Base-by-base conservation (phyloP, 192 early-diverging fungal genomes). In the Backusella tuberculispora region DNA sequence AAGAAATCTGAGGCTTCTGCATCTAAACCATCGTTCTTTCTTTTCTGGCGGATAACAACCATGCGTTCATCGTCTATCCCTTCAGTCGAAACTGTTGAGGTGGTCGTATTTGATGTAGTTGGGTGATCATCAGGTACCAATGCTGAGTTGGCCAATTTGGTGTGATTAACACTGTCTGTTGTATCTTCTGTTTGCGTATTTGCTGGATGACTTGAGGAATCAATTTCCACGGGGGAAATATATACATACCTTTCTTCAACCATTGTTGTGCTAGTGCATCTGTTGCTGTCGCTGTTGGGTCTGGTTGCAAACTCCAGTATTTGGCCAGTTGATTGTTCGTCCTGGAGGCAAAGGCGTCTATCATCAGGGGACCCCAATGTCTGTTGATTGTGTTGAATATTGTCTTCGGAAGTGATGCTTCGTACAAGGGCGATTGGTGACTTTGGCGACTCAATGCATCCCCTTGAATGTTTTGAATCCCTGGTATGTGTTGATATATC, bases 241-340 rank as follows among this genome's bases (percentile, higher is more conserved):
- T 1, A 41, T 71, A 71, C 40, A 71, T 26, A 0, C 48, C 69
- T 47, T 71, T 47, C 15, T 3, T 71, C 24, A 12, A 1, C 69
- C 69, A 71, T 5, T 17, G 2, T 26, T 71, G 69, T 0, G 26
- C 10, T 45, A 71, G 50, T 0, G 71, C 76, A 63, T 78, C 65
- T 9, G 19, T 12, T n/a, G 64, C 71, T 34, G 0, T 1, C 1
- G 76, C 63, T 69, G 42, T 14, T 29, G 76, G 71, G n/a, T 73
- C 71, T 4, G 71, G 66, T 2, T 26, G 17, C 0, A 42, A 34
- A 43, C 69, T 72, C 76, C 76, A 78, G 60, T 45, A 78, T 1
- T 38, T 3, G 0, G 1, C 2, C 10, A 63, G 45, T 44, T 46
- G 40, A 0, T 17, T 43, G 24, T 78, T 78, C 5, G 24, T 4